Base-by-base conservation (phyloP, 176 grass and related monocot genomes). In the Thinopyrum elongatum region DNA sequence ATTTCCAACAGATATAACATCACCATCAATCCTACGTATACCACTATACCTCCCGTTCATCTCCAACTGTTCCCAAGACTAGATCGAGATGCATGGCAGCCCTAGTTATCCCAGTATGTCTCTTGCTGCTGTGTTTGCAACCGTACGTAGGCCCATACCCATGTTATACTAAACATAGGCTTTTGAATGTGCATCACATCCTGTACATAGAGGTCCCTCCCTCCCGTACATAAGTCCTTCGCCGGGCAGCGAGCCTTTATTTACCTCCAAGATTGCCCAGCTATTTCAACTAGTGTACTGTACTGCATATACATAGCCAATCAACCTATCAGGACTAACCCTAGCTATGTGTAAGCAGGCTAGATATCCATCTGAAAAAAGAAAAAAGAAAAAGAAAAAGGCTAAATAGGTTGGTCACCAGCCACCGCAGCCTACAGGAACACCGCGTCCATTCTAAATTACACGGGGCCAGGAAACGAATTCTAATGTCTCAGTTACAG, bases 91-190 rank as follows among this genome's bases (percentile, higher is more conserved):
- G 72, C 72, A 75, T 27, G 81, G 46, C 65, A 65, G 57, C 42
- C 59, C 74, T 68, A 87, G 75, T 26, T 79, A 78, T 61, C 68
- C 61, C 65, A 79, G 65, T 87, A 66, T 47, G 31, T 76, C 28
- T 8, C 76, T 80, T 87, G 68, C 22, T 69, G 17, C 17, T 87
- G 51, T 74, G 75, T 33, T 57, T 79, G 27, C 85, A 84, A 61
- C 44, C 39, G 27, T 73, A 68, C 46, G 58, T 61, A 49, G 53
- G 19, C 53, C 19, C 53, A 57, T 16, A 17, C 22, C 73, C 74
- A 87, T 87, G 80, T 83, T 67, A 80, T 80, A 84, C 80, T 83
- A 90, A 67, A 75, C 44, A 67, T 84, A 87, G 66, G 79, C 22
- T 68, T 84, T 87, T 80, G 66, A 65, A 65, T 65, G 59, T 76